Base-by-base conservation (phyloP, 768 basidiomycete genomes). In the Pulveroboletus sp. region DNA sequence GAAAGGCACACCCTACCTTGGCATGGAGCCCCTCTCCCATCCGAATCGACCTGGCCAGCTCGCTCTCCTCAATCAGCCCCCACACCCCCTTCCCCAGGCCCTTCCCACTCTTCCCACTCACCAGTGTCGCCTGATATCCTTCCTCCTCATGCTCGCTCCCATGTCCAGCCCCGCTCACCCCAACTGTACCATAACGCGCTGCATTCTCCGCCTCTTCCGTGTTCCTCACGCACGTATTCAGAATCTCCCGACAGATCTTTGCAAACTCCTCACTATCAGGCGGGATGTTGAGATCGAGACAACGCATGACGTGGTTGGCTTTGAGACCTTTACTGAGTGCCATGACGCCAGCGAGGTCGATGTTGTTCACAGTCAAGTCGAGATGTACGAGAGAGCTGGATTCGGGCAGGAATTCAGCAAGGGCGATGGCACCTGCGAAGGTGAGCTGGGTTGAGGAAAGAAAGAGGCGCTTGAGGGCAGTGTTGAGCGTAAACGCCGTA, bases 361-460 rank as follows among this genome's bases (percentile, higher is more conserved):
- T 71, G 6, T 75, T 68, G 65, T 95, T 95, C 57, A 78, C 72
- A 0, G 93, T 96, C 27, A 96, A 71, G 68, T 97, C 96, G 47
- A 99, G 82, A 66, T 98, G 94, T 0, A 97, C 75, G 5, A 99
- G 75, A 0, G 86, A 87, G 15, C 76, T 79, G 0, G 89, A 85
- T 65, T 98, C 94, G 0, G 94, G 93, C 1, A 98, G 80, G 73
- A 96, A 98, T 66, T 98, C 95, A 3, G 95, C 96, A 2, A 98
- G 79, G 0, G 92, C 87, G 55, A 98, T 98, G 1, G 95, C 94
- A 2, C 93, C 93, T 0, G 84, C 73, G 1, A 89, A 87, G 0
- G 81, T 80, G 62, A 98, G 78, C 5, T 75, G 73, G 0, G 94
- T 96, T 3, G 84, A 82, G 7, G 91, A 87, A 18, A 98, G 78